A percentile compares a stretch with the other conserved stretches of the same genome.
Conservation (phyloP, 2,329 filamentous ascomycete genomes). For the Ceratocystis eucalypticola region DNA sequence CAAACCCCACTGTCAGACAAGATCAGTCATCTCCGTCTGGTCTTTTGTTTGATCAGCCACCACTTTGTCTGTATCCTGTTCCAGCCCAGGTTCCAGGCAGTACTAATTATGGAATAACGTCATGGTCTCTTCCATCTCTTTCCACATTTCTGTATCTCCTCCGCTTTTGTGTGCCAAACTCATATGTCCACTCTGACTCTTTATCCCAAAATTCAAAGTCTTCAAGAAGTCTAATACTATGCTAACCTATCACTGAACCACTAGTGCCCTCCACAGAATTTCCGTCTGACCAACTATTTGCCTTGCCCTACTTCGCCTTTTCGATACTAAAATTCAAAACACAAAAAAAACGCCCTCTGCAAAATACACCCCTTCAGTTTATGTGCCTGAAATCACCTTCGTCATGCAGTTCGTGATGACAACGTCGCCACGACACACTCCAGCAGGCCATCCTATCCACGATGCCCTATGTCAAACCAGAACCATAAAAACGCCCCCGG, state of each 20-base stretch:
- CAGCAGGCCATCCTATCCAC: conserved; percentile 5
- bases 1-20: conserved; percentile 1
- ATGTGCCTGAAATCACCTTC: background rate
- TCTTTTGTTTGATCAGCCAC: conserved; percentile 7
- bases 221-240: too few relatives aligned
- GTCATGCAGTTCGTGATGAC: conserved; percentile 15
- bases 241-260: background rate
- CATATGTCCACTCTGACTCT: background rate
- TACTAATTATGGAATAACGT: conserved; percentile 5
- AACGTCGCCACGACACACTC: conserved; percentile 14
- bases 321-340: background rate
- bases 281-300: background rate
- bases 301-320: background rate
- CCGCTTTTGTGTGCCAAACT: background rate
- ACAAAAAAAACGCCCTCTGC: background rate
- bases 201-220: background rate
- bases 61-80: background rate
- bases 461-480: conserved; percentile 1
- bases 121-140: background rate
- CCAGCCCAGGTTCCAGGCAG: background rate
- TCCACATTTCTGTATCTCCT: background rate
- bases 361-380: background rate
- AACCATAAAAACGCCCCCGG: conserved; percentile 33
- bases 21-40: background rate
- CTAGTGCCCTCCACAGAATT: background rate